Evolutionary conservation across 225 moss, liverwort and hornwort species (phyloP).

Genomic region (Antitrichia curtipendula): DNA sequence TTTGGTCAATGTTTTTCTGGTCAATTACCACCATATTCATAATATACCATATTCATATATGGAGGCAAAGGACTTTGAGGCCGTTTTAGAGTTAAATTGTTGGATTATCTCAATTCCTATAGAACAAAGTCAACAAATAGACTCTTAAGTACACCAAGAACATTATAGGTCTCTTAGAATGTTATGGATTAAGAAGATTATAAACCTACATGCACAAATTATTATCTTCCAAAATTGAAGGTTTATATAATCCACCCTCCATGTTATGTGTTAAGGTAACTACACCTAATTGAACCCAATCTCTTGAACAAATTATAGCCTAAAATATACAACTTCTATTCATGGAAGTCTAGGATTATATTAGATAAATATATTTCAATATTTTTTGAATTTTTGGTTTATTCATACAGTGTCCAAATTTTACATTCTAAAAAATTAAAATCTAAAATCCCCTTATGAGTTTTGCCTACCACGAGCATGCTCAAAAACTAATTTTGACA

Average conservation of each 20-base stretch:
- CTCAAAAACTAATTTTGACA: not conserved
- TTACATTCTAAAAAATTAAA: not conserved
- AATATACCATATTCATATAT: too few relatives aligned
- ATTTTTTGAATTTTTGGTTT: not conserved
- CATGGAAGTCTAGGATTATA: too few relatives aligned
- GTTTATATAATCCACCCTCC: not conserved
- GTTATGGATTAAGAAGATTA: not conserved
- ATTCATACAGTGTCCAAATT: not conserved
- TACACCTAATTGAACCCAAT: too few relatives aligned
- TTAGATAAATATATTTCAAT: rapidly evolving
- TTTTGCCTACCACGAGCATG: not conserved
- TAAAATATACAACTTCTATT: too few relatives aligned
- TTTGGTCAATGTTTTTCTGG: too few relatives aligned
- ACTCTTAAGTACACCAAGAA: too few relatives aligned
- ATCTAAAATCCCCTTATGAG: not conserved
- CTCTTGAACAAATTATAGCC: not conserved
- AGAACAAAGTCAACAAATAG: too few relatives aligned
- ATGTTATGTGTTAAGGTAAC: too few relatives aligned
- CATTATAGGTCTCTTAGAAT: not conserved
- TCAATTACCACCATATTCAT: too few relatives aligned
- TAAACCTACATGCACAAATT: not conserved
- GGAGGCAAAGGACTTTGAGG: too few relatives aligned
- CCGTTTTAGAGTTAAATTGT: too few relatives aligned
- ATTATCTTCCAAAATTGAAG: not conserved
- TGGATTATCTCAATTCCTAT: too few relatives aligned